Evolutionary conservation across 2,329 filamentous ascomycete species (phyloP).

Genomic region (Cercospora berteroae): DNA sequence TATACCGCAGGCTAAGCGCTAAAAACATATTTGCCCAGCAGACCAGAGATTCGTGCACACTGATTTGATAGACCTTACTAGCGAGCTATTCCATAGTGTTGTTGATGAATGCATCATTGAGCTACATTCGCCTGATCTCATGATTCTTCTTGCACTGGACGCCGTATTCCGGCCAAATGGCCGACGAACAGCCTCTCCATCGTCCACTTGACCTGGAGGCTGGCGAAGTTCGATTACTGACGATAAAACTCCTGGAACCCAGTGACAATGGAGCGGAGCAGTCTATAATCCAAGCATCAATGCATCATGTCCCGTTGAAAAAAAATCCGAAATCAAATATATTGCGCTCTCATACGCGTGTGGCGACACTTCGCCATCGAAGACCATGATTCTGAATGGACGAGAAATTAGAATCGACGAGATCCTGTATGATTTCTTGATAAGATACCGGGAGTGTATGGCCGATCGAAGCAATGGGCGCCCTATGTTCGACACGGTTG

Average conservation of each 20-base stretch:
- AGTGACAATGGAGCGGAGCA: neutral
- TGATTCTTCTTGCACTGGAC: neutral
- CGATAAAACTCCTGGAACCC: neutral
- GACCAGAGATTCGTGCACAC: neutral
- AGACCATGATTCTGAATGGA: neutral
- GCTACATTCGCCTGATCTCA: neutral
- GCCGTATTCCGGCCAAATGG: neutral
- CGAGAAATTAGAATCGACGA: neutral
- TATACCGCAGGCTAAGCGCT: neutral
- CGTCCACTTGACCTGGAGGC: neutral
- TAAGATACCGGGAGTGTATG: neutral
- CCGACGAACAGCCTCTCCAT: neutral
- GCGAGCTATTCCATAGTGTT: neutral
- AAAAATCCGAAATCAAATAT: neutral
- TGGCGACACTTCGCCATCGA: neutral
- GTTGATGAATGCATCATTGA: neutral
- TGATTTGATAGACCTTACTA: neutral
- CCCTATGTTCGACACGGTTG: neutral
- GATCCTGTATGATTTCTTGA: neutral
- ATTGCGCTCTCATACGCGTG: neutral
- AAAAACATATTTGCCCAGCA: neutral
- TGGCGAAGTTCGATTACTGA: neutral
- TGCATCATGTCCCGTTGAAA: neutral
- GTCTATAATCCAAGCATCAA: neutral
- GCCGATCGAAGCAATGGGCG: neutral